Percentiles rank a stretch among this genome's conserved stretches.
Conservation (phyloP, 176 grass and related monocot species). For the Phragmites australis region DNA sequence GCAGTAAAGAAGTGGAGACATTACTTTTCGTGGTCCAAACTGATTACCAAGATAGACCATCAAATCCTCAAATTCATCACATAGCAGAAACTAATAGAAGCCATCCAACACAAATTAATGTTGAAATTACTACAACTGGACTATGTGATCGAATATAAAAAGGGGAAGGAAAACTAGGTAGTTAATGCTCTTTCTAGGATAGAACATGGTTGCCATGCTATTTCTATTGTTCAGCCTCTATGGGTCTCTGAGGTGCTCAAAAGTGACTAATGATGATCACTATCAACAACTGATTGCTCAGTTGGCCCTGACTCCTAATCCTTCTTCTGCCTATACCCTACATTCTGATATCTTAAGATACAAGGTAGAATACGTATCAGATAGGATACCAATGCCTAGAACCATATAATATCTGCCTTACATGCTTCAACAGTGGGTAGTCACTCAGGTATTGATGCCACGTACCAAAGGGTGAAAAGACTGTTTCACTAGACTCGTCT, state of each 20-base stretch:
- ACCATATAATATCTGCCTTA: neutral
- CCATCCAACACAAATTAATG: no score
- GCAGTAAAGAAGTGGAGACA: neutral
- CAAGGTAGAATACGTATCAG: neutral
- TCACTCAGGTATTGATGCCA: neutral
- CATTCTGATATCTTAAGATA: neutral
- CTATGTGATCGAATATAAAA: neutral
- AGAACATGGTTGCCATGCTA: no score
- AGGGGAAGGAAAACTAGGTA: neutral
- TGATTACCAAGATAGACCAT: neutral
- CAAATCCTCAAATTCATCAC: neutral
- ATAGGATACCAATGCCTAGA: neutral
- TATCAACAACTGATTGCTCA: neutral
- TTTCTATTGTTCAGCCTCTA: no score
- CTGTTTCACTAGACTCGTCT: neutral
- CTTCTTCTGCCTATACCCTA: neutral
- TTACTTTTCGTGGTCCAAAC: neutral
- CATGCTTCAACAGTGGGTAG: neutral
- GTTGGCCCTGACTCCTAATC: neutral
- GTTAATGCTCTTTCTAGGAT: no score
- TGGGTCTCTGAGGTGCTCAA: neutral
- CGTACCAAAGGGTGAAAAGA: neutral
- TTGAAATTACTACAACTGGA: no score
- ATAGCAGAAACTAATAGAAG: neutral
- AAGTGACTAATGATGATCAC: neutral